A percentile compares a stretch with the other conserved stretches of the same genome.
Evolutionary conservation across 768 basidiomycete genomes (phyloP).

Genomic region (Lactifluus hygrophoroides): DNA sequence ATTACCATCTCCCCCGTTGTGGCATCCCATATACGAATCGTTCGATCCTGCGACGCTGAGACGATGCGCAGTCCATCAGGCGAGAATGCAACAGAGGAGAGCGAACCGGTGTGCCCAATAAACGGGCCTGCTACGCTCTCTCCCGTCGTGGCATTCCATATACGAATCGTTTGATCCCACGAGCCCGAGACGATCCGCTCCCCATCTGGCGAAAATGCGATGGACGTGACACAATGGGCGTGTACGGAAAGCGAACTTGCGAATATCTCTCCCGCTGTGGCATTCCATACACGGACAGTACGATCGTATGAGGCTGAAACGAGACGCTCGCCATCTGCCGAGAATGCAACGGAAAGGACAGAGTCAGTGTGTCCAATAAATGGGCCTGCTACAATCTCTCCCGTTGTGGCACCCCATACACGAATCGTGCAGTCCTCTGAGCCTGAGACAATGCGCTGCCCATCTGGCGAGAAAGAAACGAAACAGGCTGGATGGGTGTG

Average conservation of each 20-base stretch:
- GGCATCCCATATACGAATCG: neutral
- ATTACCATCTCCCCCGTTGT: too few species aligned
- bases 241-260: neutral
- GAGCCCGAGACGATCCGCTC: neutral
- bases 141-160: neutral
- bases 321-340: neutral
- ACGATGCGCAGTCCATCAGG: neutral
- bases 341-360: too few species aligned
- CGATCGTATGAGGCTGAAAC: neutral
- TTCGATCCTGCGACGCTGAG: neutral
- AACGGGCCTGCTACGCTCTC: neutral
- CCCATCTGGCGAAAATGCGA: neutral
- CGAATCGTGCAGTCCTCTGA: too few species aligned
- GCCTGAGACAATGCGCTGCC: too few species aligned
- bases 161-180: neutral
- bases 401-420: neutral
- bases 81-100: neutral
- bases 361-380: too few species aligned
- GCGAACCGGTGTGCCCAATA: neutral
- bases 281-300: too few species aligned
- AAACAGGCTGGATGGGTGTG: too few species aligned
- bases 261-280: too few species aligned
- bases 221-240: neutral
- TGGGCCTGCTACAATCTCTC: neutral
- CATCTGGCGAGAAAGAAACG: too few species aligned